phyloP scores from a whole-genome alignment of 2,329 filamentous ascomycete genomes.

The Beauveria sp. region DNA sequence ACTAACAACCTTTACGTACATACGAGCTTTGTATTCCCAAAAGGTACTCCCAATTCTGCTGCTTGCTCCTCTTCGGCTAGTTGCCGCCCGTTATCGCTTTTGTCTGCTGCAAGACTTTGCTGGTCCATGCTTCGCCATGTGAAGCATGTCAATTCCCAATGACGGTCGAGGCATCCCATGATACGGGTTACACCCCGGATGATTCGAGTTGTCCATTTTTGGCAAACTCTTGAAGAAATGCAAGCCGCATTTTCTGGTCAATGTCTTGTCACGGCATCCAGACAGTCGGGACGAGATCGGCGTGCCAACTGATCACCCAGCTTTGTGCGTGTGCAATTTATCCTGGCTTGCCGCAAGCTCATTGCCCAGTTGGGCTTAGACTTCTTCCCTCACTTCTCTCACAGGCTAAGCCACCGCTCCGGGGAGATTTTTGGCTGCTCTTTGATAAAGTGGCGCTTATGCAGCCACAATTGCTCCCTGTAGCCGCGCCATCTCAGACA shows the following conservation, averaged over 20 bases:
- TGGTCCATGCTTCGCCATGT: background rate
- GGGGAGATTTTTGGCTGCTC: background rate
- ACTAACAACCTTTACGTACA: background rate
- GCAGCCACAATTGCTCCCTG: background rate
- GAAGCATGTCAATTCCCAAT: background rate
- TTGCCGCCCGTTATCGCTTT: background rate
- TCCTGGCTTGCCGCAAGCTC: background rate
- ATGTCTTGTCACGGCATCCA: background rate
- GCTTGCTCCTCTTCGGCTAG: background rate
- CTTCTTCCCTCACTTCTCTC: constrained; percentile 14
- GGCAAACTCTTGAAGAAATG: background rate
- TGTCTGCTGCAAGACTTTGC: background rate
- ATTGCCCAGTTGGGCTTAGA: constrained; percentile 12
- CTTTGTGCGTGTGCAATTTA: background rate
- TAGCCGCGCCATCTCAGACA: constrained; percentile 1
- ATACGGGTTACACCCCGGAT: background rate
- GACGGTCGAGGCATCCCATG: background rate
- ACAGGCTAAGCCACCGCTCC: constrained; percentile 2
- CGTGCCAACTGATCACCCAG: background rate
- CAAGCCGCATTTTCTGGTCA: background rate
- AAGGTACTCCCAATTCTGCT: background rate
- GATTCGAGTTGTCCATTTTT: background rate
- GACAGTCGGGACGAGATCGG: constrained; percentile 8
- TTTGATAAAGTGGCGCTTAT: constrained; percentile 6
- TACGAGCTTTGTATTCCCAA: background rate